Base-by-base conservation (phyloP, 495 filamentous ascomycete species). In the Penicillium flavigenum region DNA sequence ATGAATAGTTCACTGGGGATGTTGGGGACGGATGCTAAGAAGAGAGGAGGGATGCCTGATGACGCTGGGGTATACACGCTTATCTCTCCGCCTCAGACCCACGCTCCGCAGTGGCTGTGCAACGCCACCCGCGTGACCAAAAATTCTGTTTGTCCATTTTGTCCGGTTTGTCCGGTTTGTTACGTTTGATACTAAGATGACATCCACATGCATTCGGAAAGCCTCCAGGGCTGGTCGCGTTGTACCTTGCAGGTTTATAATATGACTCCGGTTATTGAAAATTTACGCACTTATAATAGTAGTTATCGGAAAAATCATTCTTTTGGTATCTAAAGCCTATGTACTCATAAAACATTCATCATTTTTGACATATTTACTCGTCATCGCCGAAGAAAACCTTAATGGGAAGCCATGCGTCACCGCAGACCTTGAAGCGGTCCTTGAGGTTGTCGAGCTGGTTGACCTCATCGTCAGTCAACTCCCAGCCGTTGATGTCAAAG, bases 321-420 rank as follows among this genome's bases (percentile, higher is more conserved):
- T 61, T 56, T 64, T 64, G 62, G 59, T 64, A 64, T 64, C 59
- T 62, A 51, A 51, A 57, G 24, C 34, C 24, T 57, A 64, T 59
- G 22, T 56, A 61, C 38, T 53, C 55, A 56, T 34, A 56, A 59
- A 42, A 48, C 31, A 52, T 47, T 19, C 39, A 58, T 55, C 8
- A 56, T 26, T 6, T 50, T 42, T n/a, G 16, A 45, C 8, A 16
- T 12, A 56, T 67, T 68, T 82, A 89, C 72, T 92, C 89, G 62
- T 91, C 91, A 70, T 92, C 89, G 10, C 89, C 90, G 71, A 91
- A 91, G 81, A 94, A 94, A 8, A 93, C 88, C 81, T 88, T 88
- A 31, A 90, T 64, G 3, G 87, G 88, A 64, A 91, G 66, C 86
- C 87, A 90, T 49, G 44, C 61, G 63, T 90, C 88, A 20, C 77